A percentile compares a stretch with the other conserved stretches of the same genome.
phyloP scores from a whole-genome alignment of 2,329 filamentous ascomycete species.

The Xylaria sp. region DNA sequence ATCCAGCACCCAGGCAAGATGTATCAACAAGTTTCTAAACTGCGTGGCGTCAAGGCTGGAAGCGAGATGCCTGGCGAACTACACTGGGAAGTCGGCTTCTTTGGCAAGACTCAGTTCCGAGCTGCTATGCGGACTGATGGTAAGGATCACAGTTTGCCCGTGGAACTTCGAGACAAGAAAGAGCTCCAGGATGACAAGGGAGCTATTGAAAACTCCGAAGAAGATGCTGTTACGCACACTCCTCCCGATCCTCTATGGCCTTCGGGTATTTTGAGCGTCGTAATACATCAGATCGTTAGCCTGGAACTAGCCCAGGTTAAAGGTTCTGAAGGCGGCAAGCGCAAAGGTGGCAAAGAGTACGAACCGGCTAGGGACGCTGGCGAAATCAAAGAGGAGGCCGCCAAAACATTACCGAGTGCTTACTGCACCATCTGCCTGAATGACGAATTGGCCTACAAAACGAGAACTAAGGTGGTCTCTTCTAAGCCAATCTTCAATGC shows the following conservation, averaged over 20 bases:
- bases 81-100: slow-evolving; percentile 96
- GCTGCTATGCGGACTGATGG: slow-evolving; percentile 87
- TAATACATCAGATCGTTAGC: slow-evolving; percentile 95
- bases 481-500: slow-evolving; percentile 98
- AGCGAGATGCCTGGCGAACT: slow-evolving; percentile 92
- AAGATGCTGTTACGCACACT: slow-evolving; percentile 88
- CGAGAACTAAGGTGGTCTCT: slow-evolving; percentile 91
- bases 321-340: slow-evolving; percentile 77
- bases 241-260: slow-evolving; percentile 97
- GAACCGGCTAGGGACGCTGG: slow-evolving; percentile 88
- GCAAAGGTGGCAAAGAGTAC: slow-evolving; percentile 81
- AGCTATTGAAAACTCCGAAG: slow-evolving; percentile 73
- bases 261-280: slow-evolving; percentile 84
- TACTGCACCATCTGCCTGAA: slow-evolving; percentile 95
- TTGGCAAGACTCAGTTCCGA: slow-evolving; percentile 88
- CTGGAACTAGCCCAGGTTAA: slow-evolving; percentile 92
- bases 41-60: slow-evolving; percentile 83
- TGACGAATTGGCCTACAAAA: slow-evolving; percentile 90
- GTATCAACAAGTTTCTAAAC: slow-evolving; percentile 87
- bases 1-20: slow-evolving; percentile 94
- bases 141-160: slow-evolving; percentile 80
- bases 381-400: slow-evolving; percentile 85
- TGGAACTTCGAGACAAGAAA: slow-evolving; percentile 75
- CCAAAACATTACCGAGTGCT: slow-evolving; percentile 82
- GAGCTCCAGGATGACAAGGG: slow-evolving; percentile 92